phyloP scores from a whole-genome alignment of 2,329 filamentous ascomycete species.

The Cytospora paraplurivora region DNA sequence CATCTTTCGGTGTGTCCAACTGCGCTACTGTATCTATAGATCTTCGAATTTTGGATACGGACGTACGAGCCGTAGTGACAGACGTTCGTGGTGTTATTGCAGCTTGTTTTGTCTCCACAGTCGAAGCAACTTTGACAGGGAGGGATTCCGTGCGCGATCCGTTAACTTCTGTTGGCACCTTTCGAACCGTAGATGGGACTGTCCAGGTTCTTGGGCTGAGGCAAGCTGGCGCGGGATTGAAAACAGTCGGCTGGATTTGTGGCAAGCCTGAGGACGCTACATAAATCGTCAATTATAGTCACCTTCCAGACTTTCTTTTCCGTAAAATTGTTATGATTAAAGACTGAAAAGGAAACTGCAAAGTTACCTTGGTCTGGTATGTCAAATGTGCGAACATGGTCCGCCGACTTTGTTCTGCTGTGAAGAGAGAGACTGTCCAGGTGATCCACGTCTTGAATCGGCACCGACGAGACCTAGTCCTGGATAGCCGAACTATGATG shows the following conservation, averaged over 20 bases:
- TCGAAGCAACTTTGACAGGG: not conserved
- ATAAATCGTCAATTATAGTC: not conserved
- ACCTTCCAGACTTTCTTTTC: too few relatives aligned
- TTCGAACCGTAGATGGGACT: slow-evolving; percentile 18
- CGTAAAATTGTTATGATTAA: not conserved
- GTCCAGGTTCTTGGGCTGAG: slow-evolving; percentile 9
- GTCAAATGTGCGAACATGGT: too few relatives aligned
- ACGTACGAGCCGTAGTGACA: not conserved
- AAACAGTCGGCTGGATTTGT: not conserved
- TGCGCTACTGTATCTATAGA: not conserved
- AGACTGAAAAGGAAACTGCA: not conserved
- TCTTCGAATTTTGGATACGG: slow-evolving; percentile 1
- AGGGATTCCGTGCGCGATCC: not conserved
- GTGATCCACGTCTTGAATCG: not conserved
- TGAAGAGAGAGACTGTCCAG: not conserved
- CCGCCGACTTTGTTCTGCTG: fast-evolving
- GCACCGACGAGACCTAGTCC: slow-evolving; percentile 12
- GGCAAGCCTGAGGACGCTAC: not conserved
- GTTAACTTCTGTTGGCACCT: slow-evolving; percentile 6
- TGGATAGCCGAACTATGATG: not conserved
- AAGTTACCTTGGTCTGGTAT: not conserved
- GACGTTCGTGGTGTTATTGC: not conserved
- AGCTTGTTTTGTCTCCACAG: slow-evolving; percentile 11
- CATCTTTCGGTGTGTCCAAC: not conserved
- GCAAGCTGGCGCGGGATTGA: not conserved